Evolutionary conservation across 768 basidiomycete species (phyloP), one percentile per base, ranked within the genome.

Genomic region (Phylloporus arenicola): DNA sequence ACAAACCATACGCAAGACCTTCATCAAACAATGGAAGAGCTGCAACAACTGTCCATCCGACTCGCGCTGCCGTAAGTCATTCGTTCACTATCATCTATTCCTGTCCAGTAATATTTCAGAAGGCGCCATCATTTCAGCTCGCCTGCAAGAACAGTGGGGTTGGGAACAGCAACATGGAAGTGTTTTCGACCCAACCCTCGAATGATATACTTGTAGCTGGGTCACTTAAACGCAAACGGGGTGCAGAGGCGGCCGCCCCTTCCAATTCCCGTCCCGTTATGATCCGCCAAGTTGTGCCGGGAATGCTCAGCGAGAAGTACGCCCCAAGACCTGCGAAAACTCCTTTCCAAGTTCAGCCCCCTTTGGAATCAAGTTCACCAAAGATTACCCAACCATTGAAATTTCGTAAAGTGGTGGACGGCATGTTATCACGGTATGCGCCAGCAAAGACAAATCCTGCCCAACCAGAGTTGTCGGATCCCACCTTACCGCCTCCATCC

Each of bases 1-100:
- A 63, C 22, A 84, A 83, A 47, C 83, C 82, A 3, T 85, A 84
- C 63, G 67, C 75, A 27, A 73, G 79, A 51, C 72, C 72, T 44
- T 45, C 29, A 17, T 27, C 57, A 9, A 53, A 48, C 30, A 47
- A 45, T 10, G 54, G 40, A 40, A 59, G 30, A 33, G 16, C 16
- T 29, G 24, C 43, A n/a, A 40, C 55, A 19, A 55, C 49, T n/a
- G 19, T 30, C 30, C 43, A 43, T 25, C 10, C 17, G 44, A 19
- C 47, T 42, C 53, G 52, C 16, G 51, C 48, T 10, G 19, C 52
- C n/a, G 67, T 69, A 51, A 53, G 61, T 55, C 42, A 17, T 43
- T 31, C 24, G 10, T 40, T 37, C 19, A 20, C 3, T 42, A 11
- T 38, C 10, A 13, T 19, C 9, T 17, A 24, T 54, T 34, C 16